phyloP scores from a whole-genome alignment of 805 yeast species.

The Saccharomycopsis selenospora region DNA sequence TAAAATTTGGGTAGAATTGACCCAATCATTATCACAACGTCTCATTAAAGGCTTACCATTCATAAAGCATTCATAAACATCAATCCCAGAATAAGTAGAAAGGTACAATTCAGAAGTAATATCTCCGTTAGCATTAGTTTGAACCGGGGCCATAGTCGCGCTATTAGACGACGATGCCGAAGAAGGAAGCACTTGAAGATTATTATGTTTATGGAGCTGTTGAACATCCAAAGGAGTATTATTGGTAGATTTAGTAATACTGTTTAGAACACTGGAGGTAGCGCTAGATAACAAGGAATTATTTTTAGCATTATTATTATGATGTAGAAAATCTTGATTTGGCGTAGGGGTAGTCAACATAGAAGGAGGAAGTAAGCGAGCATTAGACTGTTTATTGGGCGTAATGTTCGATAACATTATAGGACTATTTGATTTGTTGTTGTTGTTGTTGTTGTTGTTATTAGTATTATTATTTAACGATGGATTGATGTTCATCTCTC shows the following conservation, averaged over 20 bases:
- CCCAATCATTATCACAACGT: slow-evolving; percentile 87
- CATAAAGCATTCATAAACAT: slow-evolving; percentile 56
- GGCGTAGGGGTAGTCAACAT: slow-evolving; percentile 1
- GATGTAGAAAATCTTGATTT: neutral
- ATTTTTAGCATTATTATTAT: too few relatives aligned
- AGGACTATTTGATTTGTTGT: too few relatives aligned
- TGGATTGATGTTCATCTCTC: too few relatives aligned
- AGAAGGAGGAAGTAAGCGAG: neutral
- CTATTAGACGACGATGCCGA: too few relatives aligned
- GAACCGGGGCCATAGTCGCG: too few relatives aligned
- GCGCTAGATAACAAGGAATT: neutral
- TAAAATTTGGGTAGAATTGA: slow-evolving; percentile 76
- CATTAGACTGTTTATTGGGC: neutral
- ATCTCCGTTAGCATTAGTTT: neutral
- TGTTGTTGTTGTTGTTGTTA: too few relatives aligned
- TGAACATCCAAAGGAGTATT: neutral
- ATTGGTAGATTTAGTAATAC: neutral
- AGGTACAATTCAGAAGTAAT: slow-evolving; percentile 28
- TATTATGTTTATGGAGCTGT: too few relatives aligned
- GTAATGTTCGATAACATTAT: neutral
- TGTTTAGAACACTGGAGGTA: neutral
- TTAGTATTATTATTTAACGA: too few relatives aligned
- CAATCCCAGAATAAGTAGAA: slow-evolving; percentile 44
- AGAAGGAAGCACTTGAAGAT: too few relatives aligned
- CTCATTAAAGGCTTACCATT: slow-evolving; percentile 80